Percentiles rank a stretch among this genome's conserved stretches.
Conservation (phyloP, 331 rosid genomes). For the Quercus tomentella region DNA sequence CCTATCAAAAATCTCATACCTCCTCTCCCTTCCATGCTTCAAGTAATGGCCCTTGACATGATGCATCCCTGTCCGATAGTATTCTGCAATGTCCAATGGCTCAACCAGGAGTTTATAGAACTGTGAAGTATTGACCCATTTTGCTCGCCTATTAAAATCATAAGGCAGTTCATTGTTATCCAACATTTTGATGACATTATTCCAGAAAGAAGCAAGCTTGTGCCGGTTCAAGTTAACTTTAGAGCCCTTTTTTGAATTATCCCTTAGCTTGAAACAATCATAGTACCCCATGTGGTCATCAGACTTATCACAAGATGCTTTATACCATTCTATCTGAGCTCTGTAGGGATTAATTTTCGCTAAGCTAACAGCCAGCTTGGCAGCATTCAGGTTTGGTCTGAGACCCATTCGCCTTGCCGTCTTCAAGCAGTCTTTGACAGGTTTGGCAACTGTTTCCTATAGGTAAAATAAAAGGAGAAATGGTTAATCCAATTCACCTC, state of each 20-base stretch:
- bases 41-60: slow-evolving; percentile 60
- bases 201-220: slow-evolving; percentile 72
- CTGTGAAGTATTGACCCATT: slow-evolving; percentile 62
- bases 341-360: slow-evolving; percentile 64
- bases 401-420: slow-evolving; percentile 61
- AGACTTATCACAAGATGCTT: slow-evolving; percentile 48
- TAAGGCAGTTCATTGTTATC: slow-evolving; percentile 54
- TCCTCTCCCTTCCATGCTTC: slow-evolving; percentile 59
- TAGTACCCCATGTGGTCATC: slow-evolving; percentile 71
- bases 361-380: slow-evolving; percentile 52
- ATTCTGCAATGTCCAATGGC: slow-evolving; percentile 87
- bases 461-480: slow-evolving; percentile 9
- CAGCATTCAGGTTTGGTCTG: slow-evolving; percentile 50
- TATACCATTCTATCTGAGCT: slow-evolving; percentile 88
- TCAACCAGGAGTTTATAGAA: slow-evolving; percentile 71
- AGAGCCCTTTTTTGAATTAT: slow-evolving; percentile 36
- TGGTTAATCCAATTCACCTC: slow-evolving; percentile 8
- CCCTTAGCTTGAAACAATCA: slow-evolving; percentile 62
- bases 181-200: slow-evolving; percentile 41
- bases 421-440: slow-evolving; percentile 61
- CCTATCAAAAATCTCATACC: slow-evolving; percentile 59
- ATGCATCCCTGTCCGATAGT: slow-evolving; percentile 49
- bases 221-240: slow-evolving; percentile 55
- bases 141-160: slow-evolving; percentile 38
- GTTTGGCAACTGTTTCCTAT: slow-evolving; percentile 46